Base-by-base conservation (phyloP, 148 eudicot species). In the Rhododendron henanense region DNA sequence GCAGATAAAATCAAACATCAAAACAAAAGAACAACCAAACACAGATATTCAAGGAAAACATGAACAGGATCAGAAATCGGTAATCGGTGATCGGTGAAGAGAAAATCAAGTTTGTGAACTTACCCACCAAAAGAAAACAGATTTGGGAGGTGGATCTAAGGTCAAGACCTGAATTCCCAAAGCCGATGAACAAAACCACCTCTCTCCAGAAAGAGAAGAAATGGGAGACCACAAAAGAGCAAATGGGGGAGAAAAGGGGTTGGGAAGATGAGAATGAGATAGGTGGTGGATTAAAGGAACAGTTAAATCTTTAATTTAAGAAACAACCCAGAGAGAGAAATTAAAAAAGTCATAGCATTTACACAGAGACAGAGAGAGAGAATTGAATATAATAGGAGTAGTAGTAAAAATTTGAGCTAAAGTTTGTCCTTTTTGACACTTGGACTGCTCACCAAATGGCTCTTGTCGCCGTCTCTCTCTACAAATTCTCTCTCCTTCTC, bases 401-500 rank as follows among this genome's bases (percentile, higher is more conserved):
- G 59, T 18, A 8, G 25, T 10, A 59, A 65, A 57, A 15, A 57
- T 35, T 13, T 67, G 33, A 75, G 45, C 50, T 5, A 55, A 74
- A 79, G 59, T n/a, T 71, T 83, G 83, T 45, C 83, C 84, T 75
- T 35, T 65, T 77, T 55, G 81, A 57, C 83, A 84, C 63, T 65
- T 77, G 79, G 84, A 57, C 79, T 85, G 87, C 89, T 85, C 65
- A 85, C 89, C 89, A 74, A 85, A 87, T 87, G 84, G 82, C 81
- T 87, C 84, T 63, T 80, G 73, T 84, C 80, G 55, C 84, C 31
- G 5, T 69, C 59, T 79, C 28, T 25, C 79, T 51, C 28, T 55
- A 14, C 21, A 55, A 16, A 55, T 55, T 55, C 61, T 55, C 21
- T 55, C 61, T 55, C 61, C 18, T 18, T 16, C 59, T 55, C 59